Percentiles rank a stretch among this genome's conserved stretches.
Evolutionary conservation across 306 rosid genomes (phyloP).

Genomic region (Lathyrus aphaca): DNA sequence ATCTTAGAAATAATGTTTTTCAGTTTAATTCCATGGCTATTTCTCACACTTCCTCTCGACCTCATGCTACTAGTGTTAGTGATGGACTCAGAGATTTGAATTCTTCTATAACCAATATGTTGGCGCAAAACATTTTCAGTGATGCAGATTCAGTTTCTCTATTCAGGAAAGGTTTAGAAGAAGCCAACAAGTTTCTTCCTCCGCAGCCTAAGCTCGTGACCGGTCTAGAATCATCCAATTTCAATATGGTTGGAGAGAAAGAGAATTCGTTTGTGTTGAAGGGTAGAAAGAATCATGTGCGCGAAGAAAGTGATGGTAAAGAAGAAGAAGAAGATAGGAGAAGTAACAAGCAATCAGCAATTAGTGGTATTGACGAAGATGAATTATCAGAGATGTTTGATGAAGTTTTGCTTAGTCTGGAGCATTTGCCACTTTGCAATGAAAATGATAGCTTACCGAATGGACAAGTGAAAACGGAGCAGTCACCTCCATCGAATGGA

Average conservation of each 20-base stretch:
- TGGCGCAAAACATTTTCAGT: slow-evolving; percentile 63
- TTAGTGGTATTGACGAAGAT: slow-evolving; percentile 43
- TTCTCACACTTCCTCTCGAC: slow-evolving; percentile 35
- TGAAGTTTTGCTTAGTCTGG: slow-evolving; percentile 45
- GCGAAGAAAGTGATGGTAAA: slow-evolving; percentile 31
- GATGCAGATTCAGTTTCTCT: slow-evolving; percentile 63
- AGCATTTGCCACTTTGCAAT: slow-evolving; percentile 31
- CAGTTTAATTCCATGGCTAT: slow-evolving; percentile 39
- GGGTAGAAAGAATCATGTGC: slow-evolving; percentile 50
- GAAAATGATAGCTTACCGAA: slow-evolving; percentile 2
- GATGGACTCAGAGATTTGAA: slow-evolving; percentile 38
- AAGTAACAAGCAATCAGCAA: slow-evolving; percentile 57
- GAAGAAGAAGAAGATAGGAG: slow-evolving; percentile 47
- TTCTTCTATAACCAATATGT: slow-evolving; percentile 42
- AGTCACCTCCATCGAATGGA: slow-evolving; percentile 32
- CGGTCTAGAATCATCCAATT: slow-evolving; percentile 35
- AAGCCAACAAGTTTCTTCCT: slow-evolving; percentile 87
- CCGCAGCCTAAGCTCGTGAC: slow-evolving; percentile 46
- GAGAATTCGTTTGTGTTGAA: slow-evolving; percentile 35
- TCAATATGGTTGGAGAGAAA: slow-evolving; percentile 9
- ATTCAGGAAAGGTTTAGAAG: slow-evolving; percentile 73
- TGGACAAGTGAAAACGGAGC: slow-evolving; percentile 22
- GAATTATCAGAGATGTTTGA: slow-evolving; percentile 57
- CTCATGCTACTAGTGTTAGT: slow-evolving; percentile 17
- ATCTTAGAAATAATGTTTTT: slow-evolving; percentile 37